Base-by-base conservation (phyloP, 805 yeast species). In the Brettanomyces anomalus region DNA sequence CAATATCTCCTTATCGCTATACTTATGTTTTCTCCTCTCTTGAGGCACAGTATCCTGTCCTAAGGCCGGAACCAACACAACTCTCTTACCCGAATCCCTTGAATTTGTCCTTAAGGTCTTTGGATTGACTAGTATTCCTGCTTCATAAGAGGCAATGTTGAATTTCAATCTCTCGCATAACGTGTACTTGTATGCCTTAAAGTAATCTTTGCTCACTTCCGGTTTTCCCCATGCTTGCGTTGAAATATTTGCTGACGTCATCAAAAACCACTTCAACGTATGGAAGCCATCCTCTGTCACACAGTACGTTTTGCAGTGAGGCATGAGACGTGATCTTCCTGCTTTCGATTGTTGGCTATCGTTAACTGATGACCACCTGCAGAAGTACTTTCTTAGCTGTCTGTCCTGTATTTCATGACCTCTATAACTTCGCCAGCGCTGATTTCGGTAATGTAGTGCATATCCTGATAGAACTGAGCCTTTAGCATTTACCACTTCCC, bases 141-240 rank as follows among this genome's bases (percentile, higher is more conserved):
- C 68, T 53, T 79, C 85, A 56, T 65, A 79, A 3, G 67, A 76
- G 55, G 47, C 58, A 43, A 61, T 65, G 49, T 49, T 51, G 45
- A 52, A 61, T 10, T 57, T 52, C n/a, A 68, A 65, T 13, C 47
- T 33, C 15, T 36, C 40, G 14, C 13, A 48, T 26, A 18, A 21
- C 24, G 42, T 40, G 15, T 38, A 36, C 28, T 44, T 49, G 33
- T 56, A 50, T 10, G 14, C 15, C 36, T 39, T 39, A 14, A 21
- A 11, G 15, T n/a, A n/a, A 32, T n/a, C n/a, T 14, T 6, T 14
- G 7, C 18, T 32, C 15, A n/a, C 34, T 8, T n/a, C 24, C 14
- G 65, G 62, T 4, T 55, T 61, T 0, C 95, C 95, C 95, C 95
- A 86, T 1, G 95, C 95, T 46, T 77, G 82, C 43, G 75, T 75